These are phyloP conservation scores for Chlamydomonas sp. DNA, from an alignment of 139 green algal genomes.

Conservation along the genomic window DNA sequence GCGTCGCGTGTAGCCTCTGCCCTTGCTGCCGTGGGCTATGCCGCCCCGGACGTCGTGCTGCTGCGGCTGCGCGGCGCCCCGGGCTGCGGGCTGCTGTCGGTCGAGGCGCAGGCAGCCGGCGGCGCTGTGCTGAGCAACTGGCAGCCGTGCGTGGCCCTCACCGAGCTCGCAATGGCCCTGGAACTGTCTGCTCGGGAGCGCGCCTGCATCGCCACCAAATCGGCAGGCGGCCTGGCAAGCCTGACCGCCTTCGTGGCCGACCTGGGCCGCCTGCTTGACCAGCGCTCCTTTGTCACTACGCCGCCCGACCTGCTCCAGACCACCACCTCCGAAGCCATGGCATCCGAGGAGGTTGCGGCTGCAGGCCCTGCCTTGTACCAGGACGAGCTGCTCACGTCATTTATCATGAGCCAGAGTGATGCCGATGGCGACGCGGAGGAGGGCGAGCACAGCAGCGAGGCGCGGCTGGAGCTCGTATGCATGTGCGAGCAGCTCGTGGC, in stretches of 20 bases:
- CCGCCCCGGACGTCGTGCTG: neutral
- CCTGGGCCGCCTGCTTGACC: constrained; percentile 19
- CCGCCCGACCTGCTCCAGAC: neutral
- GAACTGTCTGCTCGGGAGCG: neutral
- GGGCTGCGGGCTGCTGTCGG: neutral
- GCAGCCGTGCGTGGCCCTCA: constrained; percentile 4
- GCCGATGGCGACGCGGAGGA: neutral
- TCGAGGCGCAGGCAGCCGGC: constrained; percentile 11
- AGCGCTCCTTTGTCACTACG: neutral
- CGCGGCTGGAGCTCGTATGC: constrained; percentile 8
- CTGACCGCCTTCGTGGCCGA: constrained; percentile 5
- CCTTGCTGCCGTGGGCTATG: neutral
- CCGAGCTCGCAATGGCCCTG: neutral
- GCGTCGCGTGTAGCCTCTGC: neutral
- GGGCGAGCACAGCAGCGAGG: neutral
- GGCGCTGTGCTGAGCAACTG: constrained; percentile 26
- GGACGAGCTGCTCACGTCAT: neutral
- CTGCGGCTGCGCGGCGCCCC: neutral
- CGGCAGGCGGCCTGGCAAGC: neutral
- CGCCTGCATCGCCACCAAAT: neutral
- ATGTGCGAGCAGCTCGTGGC: constrained; percentile 20
- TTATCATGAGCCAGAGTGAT: neutral
- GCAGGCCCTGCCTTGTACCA: neutral
- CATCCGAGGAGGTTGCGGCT: neutral
- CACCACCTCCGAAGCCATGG: too few species aligned